Conservation (phyloP, 2,329 filamentous ascomycete species). For the Fusarium sambucinum region DNA sequence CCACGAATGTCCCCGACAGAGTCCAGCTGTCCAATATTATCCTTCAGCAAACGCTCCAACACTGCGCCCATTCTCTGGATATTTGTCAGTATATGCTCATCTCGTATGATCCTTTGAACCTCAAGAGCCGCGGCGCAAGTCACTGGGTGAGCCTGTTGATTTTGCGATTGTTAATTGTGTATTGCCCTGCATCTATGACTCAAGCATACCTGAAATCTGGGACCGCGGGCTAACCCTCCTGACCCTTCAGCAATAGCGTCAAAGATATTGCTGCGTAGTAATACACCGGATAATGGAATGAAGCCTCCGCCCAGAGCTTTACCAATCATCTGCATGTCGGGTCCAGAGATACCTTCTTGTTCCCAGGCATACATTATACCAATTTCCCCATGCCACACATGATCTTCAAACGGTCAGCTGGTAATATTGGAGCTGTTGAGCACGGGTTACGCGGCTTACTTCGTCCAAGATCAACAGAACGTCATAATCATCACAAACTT, state of each 20-base stretch:
- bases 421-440: too few species aligned
- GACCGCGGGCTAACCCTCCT: constrained; percentile 1
- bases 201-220: constrained; percentile 4
- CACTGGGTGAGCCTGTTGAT: constrained; percentile 4
- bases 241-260: constrained; percentile 5
- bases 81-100: background rate
- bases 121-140: constrained; percentile 11
- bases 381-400: constrained; percentile 44
- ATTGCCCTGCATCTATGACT: background rate
- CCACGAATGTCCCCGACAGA: constrained; percentile 10
- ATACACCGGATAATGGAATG: constrained; percentile 25
- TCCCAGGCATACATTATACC: constrained; percentile 43
- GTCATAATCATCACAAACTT: constrained; percentile 1
- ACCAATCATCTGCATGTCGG: constrained; percentile 38
- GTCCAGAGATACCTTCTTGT: constrained; percentile 34
- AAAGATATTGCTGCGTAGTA: constrained; percentile 5
- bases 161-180: background rate
- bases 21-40: background rate
- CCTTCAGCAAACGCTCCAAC: background rate
- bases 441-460: background rate
- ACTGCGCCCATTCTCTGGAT: background rate
- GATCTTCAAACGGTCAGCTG: constrained; percentile 16
- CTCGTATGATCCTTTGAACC: constrained; percentile 4
- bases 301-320: constrained; percentile 37
- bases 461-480: constrained; percentile 3